Conservation (phyloP, 805 yeast species). For the Tetrapisispora namnaoensis region DNA sequence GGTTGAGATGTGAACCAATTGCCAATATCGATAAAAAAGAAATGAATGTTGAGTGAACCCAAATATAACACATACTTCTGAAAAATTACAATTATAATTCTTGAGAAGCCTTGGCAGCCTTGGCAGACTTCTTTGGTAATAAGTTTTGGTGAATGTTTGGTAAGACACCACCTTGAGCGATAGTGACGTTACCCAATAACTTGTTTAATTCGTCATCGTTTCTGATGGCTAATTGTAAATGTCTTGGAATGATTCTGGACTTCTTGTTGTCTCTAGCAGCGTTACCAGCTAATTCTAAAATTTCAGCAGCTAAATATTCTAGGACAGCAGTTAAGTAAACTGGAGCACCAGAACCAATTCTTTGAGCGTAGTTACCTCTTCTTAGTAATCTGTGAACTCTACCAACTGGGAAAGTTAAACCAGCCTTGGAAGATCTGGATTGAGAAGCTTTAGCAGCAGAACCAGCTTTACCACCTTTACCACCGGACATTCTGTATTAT, state of each 20-base stretch:
- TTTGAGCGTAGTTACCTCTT: slow-evolving; percentile 96
- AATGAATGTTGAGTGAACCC: background rate
- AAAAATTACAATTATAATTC: slow-evolving; percentile 37
- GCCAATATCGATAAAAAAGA: background rate
- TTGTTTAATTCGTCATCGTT: slow-evolving; percentile 98
- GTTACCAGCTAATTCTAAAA: slow-evolving; percentile 95
- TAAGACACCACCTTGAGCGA: slow-evolving; percentile 98
- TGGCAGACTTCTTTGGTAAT: slow-evolving; percentile 68
- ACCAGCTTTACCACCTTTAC: slow-evolving; percentile 85
- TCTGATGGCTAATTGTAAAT: slow-evolving; percentile 96
- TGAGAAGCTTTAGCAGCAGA: slow-evolving; percentile 91
- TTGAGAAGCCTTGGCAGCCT: slow-evolving; percentile 53
- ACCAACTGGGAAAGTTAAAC: slow-evolving; percentile 98
- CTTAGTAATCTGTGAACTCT: slow-evolving; percentile 95
- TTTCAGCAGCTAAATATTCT: slow-evolving; percentile 96
- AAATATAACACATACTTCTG: too few relatives aligned
- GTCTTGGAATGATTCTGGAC: slow-evolving; percentile 98
- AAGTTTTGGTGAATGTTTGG: slow-evolving; percentile 94
- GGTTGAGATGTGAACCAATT: background rate
- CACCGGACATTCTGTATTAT: slow-evolving; percentile 53
- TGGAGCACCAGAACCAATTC: slow-evolving; percentile 99
- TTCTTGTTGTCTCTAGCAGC: slow-evolving; percentile 99
- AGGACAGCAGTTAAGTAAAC: slow-evolving; percentile 93
- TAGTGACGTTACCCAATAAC: slow-evolving; percentile 85
- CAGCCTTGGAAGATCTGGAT: slow-evolving; percentile 97